These are phyloP conservation scores for Diaporthe vexans DNA, from an alignment of 2,329 filamentous ascomycete species.

Conservation along the genomic window DNA sequence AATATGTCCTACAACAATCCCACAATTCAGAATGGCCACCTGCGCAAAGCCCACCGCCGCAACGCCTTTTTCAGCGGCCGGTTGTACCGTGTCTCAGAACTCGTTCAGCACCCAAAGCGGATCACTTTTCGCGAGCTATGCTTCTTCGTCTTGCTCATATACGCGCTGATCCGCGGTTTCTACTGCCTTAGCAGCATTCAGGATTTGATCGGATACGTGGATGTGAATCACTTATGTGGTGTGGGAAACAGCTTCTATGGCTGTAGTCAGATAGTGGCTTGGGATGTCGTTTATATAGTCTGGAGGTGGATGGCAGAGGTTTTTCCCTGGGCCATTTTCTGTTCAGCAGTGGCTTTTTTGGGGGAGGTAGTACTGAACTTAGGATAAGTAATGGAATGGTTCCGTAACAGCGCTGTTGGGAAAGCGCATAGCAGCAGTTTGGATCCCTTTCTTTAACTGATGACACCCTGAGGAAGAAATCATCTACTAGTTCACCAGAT, in stretches of 20 bases:
- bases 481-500: not conserved
- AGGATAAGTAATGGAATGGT: not conserved
- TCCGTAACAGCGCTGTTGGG: not conserved
- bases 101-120: conserved; percentile 40
- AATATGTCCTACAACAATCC: not conserved
- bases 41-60: conserved; percentile 26
- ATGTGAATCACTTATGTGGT: conserved; percentile 33
- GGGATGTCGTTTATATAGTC: not conserved
- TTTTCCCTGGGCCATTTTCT: conserved; percentile 42
- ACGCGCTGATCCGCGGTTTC: conserved; percentile 37
- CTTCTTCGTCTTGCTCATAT: conserved; percentile 32
- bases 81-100: conserved; percentile 41
- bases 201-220: conserved; percentile 30
- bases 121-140: conserved; percentile 42
- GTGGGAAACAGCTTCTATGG: not conserved
- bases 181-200: not conserved
- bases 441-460: not conserved
- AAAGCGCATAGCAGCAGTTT: not conserved
- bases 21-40: conserved; percentile 1
- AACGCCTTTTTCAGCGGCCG: conserved; percentile 39
- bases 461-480: not conserved
- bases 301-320: conserved; percentile 34
- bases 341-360: conserved; percentile 37
- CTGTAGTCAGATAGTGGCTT: conserved; percentile 22
- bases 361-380: conserved; percentile 38